These are phyloP conservation scores for Exophiala xenobiotica DNA, from an alignment of 2,329 filamentous ascomycete genomes.

Conservation along the genomic window DNA sequence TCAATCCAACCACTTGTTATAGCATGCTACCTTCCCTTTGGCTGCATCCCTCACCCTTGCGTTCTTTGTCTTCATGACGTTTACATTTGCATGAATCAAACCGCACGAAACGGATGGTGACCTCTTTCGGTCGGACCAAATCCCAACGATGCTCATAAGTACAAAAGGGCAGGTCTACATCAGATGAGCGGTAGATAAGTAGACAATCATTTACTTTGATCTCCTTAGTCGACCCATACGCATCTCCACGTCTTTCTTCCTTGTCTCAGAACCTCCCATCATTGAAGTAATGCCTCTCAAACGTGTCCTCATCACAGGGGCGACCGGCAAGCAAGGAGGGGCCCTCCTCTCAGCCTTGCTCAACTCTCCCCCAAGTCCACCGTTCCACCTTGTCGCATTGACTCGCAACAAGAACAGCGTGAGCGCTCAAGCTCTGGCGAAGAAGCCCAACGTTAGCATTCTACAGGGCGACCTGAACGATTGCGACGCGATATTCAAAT, in stretches of 20 bases:
- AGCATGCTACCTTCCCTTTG: too few species aligned
- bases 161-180: too few species aligned
- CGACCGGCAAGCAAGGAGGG: conserved; percentile 52
- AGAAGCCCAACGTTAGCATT: conserved; percentile 21
- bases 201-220: too few species aligned
- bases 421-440: conserved; percentile 21
- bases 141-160: too few species aligned
- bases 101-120: not conserved
- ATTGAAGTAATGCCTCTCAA: not conserved
- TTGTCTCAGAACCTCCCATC: too few species aligned
- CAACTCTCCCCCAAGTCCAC: conserved; percentile 18
- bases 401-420: conserved; percentile 26
- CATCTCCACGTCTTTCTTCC: too few species aligned
- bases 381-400: conserved; percentile 40
- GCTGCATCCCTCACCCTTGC: too few species aligned
- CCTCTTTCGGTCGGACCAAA: not conserved
- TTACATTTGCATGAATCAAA: not conserved
- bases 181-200: too few species aligned
- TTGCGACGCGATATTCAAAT: conserved; percentile 21
- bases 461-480: conserved; percentile 28
- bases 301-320: conserved; percentile 46
- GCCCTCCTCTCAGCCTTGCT: conserved; percentile 47
- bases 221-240: too few species aligned
- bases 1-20: too few species aligned
- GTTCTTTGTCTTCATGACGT: too few species aligned